Base-by-base conservation (phyloP, 129 eudicot genomes). In the Tagetes erecta region DNA sequence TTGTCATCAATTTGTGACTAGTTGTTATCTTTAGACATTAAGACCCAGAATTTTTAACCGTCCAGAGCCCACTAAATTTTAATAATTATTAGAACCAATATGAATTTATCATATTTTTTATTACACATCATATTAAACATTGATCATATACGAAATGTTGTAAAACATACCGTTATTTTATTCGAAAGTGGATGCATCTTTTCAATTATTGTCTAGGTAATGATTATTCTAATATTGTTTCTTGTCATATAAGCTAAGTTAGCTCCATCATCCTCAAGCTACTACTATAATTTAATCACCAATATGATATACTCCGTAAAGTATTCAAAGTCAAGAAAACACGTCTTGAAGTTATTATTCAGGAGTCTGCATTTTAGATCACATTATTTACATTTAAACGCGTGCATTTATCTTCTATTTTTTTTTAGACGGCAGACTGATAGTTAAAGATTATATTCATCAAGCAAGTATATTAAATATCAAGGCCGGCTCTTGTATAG, bases 161-260 rank as follows among this genome's bases (percentile, higher is more conserved):
- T 10, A 41, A 12, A 1, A 33, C 37, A 36, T 62, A 3, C 67
- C 27, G 30, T 20, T 64, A 38, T 51, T n/a, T 51, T 35, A 37
- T 12, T 20, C 38, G 49, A 14, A 56, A 41, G 68, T 44, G 57
- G 44, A 3, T 40, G 71, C 50, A 35, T 63, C 27, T 35, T 64
- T 63, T 46, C 41, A 5, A 9, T 63, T 9, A 11, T 58, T 59
- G 13, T 45, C 20, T 34, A 13, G 34, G 55, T 55, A 65, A 75
- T 65, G 47, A 75, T 75, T 75, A 53, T 30, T 6, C 20, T 13
- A 40, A 38, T 50, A 40, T 75, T 49, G 72, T 50, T 65, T 52
- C 80, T 66, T 76, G 74, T 76, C 55, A 67, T 71, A 33, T 66
- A 66, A 76, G 80, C 45, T 53, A 76, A 34, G 74, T 12, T 66